A percentile compares a stretch with the other conserved stretches of the same genome.
Conservation (phyloP, 176 grass and related monocot species). For the Lolium multiflorum region DNA sequence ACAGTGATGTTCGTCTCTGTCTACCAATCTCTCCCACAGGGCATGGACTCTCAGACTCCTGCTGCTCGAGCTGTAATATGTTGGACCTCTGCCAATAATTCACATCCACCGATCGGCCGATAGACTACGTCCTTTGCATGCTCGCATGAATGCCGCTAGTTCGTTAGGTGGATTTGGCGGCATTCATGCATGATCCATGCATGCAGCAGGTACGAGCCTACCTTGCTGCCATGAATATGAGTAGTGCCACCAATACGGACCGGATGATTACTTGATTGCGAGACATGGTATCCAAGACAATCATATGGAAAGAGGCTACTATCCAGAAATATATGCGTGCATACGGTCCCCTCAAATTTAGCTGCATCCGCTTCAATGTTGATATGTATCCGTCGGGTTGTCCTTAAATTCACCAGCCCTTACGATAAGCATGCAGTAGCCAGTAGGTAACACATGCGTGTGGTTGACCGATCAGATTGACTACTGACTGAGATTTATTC, state of each 20-base stretch:
- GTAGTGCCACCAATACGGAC: not conserved
- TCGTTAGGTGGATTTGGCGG: not conserved
- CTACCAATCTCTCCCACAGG: too few species aligned
- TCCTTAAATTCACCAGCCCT: not conserved
- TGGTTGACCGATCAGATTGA: not conserved
- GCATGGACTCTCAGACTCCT: not conserved
- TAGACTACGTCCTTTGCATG: not conserved
- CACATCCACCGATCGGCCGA: not conserved
- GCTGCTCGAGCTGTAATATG: not conserved
- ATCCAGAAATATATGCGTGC: not conserved
- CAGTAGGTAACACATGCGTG: not conserved
- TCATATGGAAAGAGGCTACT: not conserved
- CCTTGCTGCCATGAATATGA: not conserved
- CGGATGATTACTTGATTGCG: not conserved
- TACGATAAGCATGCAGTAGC: too few species aligned
- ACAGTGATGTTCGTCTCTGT: not conserved
- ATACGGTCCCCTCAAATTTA: not conserved
- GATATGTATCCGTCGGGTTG: not conserved
- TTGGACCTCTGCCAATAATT: constrained; percentile 16
- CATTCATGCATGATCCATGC: constrained; percentile 20
- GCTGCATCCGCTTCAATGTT: constrained; percentile 5
- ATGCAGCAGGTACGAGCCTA: not conserved
- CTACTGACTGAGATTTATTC: not conserved
- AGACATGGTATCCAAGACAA: constrained; percentile 10
- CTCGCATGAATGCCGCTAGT: not conserved